Evolutionary conservation across 495 filamentous ascomycete species (phyloP), one percentile per base, ranked within the genome.

Genomic region (Trypethelium eluteriae): DNA sequence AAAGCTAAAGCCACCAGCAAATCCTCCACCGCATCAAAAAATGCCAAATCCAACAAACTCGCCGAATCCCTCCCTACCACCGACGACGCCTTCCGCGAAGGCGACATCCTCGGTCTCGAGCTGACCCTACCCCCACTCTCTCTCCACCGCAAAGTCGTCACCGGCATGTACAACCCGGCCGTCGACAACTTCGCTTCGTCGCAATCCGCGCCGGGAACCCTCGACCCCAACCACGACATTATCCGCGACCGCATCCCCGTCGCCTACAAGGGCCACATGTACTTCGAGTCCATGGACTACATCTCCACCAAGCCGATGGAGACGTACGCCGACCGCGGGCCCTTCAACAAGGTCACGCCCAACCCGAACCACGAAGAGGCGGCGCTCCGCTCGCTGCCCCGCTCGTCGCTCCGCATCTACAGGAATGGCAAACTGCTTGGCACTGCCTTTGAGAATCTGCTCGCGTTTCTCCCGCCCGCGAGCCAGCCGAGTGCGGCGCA

Each of bases 261-360:
- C 68, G 86, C 92, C 16, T 96, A 93, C 76, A 96, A 96, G 77
- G 85, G 86, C 62, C 89, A 94, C 74, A 87, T 92, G 63, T 96
- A 93, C 78, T 96, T 96, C 78, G 95, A 98, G 75, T 89, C 92
- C 73, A 92, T 93, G 67, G 95, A 97, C 72, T 93, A 96, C 74
- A 88, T 90, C 68, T 78, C 89, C 2, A 88, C 88, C 2, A 97
- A 97, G 76, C 89, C 94, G 57, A 85, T 97, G 32, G 93, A 96
- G 69, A 88, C 93, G 47, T 81, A 92, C 38, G 87, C 87, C 81
- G 91, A 92, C 70, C 90, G 90, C 6, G 65, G 76, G 75, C 63
- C 77, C 74, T 64, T 73, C 75, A n/a, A 70, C 77, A 82, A 83
- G 39, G 74, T 77, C 39, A 6, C 72, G 14, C 88, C 87, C 0